Base-by-base conservation (phyloP, 2,329 filamentous ascomycete species). In the Pseudogymnoascus sp. region DNA sequence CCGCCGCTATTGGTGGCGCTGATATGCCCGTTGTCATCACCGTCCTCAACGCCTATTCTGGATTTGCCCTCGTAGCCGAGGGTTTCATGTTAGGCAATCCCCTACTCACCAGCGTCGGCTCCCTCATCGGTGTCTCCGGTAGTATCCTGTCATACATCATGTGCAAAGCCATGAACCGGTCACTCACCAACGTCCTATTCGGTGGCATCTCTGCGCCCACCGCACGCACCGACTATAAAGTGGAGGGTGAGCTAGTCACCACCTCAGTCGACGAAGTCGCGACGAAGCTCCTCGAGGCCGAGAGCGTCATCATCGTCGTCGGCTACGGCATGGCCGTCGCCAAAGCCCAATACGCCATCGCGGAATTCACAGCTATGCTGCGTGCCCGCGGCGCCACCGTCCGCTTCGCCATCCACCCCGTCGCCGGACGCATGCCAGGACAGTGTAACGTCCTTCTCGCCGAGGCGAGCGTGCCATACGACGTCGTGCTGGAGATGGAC, bases 261-360 rank as follows among this genome's bases (percentile, higher is more conserved):
- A 92, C 88, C 0, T 88, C 81, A 3, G 80, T 93, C 1, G 91
- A 95, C 16, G 91, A 96, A 54, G 87, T 89, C 0, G 88, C 89
- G 1, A 90, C 95, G 28, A 81, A 85, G 0, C 78, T 96, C 2
- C 76, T 85, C 14, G 88, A 87, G 64, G 87, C 90, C 0, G 90
- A 96, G 69, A 91, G 81, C 54, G 90, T 96, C 61, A 94, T 96
- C 67, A 91, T 96, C 60, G 86, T 72, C 3, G 91, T 96, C 4
- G 91, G 91, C 1, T 96, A 96, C 68, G 91, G 91, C 59, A 96
- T 96, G 91, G 91, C 91, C 0, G 91, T 96, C 1, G 91, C 91
- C 7, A 96, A 96, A 74, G 91, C 91, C 2, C 91, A 96, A 74
- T 96, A 96, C 70, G 90, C 90, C 20, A 90, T 96, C 59, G 88